These are phyloP conservation scores for Sphagnum magellanicum DNA, from an alignment of 228 moss, liverwort and hornwort species.

Conservation along the genomic window DNA sequence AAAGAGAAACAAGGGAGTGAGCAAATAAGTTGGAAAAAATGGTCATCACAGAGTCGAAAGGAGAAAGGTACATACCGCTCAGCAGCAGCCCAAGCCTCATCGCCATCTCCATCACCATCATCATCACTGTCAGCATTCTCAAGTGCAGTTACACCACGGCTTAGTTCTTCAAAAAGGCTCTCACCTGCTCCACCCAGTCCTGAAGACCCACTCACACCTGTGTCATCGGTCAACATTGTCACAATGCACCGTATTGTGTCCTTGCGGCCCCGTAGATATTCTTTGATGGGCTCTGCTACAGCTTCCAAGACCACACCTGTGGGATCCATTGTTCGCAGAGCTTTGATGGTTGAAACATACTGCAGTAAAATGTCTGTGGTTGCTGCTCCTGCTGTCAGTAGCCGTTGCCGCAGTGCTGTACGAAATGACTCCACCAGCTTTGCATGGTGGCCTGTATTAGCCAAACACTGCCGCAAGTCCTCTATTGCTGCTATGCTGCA, in stretches of 20 bases:
- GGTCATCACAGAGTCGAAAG: neutral
- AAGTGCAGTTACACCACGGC: conserved; percentile 74
- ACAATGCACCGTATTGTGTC: conserved; percentile 98
- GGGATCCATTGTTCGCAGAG: conserved; percentile 88
- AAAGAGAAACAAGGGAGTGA: too few species aligned
- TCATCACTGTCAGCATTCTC: conserved; percentile 97
- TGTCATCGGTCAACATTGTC: conserved; percentile 95
- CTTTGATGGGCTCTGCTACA: conserved; percentile 95
- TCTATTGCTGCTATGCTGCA: conserved; percentile 88
- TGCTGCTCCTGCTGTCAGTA: conserved; percentile 96
- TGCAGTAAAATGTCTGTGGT: conserved; percentile 96
- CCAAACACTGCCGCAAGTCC: conserved; percentile 87
- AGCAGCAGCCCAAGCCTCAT: conserved; percentile 96
- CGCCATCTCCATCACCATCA: conserved; percentile 84
- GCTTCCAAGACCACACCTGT: conserved; percentile 97
- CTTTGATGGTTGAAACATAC: conserved; percentile 97
- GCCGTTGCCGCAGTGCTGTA: conserved; percentile 81
- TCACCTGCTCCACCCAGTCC: conserved; percentile 86
- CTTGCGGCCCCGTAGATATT: conserved; percentile 92
- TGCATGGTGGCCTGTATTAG: conserved; percentile 84
- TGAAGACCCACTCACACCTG: conserved; percentile 68
- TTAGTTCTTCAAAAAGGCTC: conserved; percentile 94
- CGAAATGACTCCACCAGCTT: conserved; percentile 93
- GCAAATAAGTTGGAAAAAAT: too few species aligned
- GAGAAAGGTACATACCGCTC: conserved; percentile 43